A percentile compares a stretch with the other conserved stretches of the same genome.
These are phyloP conservation scores for Entophlyctis luteolus DNA, from an alignment of 192 early-diverging fungal species.

Conservation along the genomic window DNA sequence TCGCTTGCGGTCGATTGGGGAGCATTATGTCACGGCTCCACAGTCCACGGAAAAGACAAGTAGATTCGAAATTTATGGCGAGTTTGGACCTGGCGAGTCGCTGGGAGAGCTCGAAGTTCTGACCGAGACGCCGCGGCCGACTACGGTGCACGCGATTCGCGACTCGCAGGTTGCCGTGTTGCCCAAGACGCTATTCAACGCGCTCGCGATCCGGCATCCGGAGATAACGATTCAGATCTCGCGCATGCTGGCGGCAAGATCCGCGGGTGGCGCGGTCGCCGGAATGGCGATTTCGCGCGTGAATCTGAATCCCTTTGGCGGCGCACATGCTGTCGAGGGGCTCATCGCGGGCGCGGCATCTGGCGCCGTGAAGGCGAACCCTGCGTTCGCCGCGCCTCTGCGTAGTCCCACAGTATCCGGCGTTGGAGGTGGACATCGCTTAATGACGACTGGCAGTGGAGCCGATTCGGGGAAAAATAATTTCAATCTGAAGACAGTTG, in stretches of 20 bases:
- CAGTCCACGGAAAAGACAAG: neutral
- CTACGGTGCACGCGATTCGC: slow-evolving; percentile 94
- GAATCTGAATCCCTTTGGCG: slow-evolving; percentile 11
- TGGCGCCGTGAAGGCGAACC: neutral
- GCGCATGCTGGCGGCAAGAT: slow-evolving; percentile 77
- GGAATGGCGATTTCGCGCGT: neutral
- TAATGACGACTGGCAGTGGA: too few relatives aligned
- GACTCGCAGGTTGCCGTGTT: slow-evolving; percentile 94
- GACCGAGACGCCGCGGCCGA: slow-evolving; percentile 65
- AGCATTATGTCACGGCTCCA: slow-evolving; percentile 34
- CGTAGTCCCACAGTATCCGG: neutral
- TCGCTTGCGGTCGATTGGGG: slow-evolving; percentile 80
- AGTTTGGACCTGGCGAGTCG: slow-evolving; percentile 93
- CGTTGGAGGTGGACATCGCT: neutral
- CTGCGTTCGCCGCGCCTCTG: neutral
- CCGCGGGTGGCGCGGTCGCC: neutral
- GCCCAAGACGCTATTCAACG: slow-evolving; percentile 91
- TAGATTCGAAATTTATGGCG: slow-evolving; percentile 73
- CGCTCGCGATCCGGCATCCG: slow-evolving; percentile 82
- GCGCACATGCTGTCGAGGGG: neutral
- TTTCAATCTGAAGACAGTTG: slow-evolving; percentile 90
- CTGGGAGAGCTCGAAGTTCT: slow-evolving; percentile 94
- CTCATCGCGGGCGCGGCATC: slow-evolving; percentile 5
- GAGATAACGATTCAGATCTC: slow-evolving; percentile 89
- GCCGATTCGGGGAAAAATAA: slow-evolving; percentile 60